Evolutionary conservation across 2,329 filamentous ascomycete species (phyloP), one percentile per base, ranked within the genome.

Genomic region (Dendrostoma leiphaemia): DNA sequence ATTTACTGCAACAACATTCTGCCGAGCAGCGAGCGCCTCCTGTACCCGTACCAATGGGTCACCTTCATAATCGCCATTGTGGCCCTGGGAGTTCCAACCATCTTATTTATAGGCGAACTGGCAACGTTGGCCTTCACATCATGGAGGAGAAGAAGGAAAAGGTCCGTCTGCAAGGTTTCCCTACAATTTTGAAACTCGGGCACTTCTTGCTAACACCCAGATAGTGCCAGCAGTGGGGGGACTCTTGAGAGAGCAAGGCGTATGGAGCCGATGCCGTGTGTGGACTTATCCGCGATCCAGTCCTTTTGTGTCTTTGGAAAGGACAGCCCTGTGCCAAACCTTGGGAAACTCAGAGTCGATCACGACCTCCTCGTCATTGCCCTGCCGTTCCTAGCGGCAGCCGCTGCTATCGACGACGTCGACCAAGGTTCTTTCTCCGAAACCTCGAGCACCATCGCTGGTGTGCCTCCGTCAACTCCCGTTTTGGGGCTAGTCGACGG

Each of bases 1-100:
- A 58, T 70, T 6, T 70, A 69, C 56, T 66, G 64, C 60, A 71
- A 70, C 54, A 61, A 49, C 13, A 50, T 64, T 12, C 43, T 70
- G 3, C 48, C 63, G 2, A 46, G 54, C 6, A 49, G 60, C 7
- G 48, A 57, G 13, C 61, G 64, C 37, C 57, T 68, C 23, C 47
- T 55, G 17, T 52, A 59, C 13, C 64, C 64, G 48, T 59, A 66
- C 21, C 69, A 70, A 51, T 59, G 60, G 24, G 53, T 66, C 26
- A 63, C 63, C 3, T 53, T 71, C 26, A 54, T 59, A 7, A 38
- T 69, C 12, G 67, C 63, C 5, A 54, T 54, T 4, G 54, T 56
- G 6, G 62, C 62, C 17, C 32, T 70, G 50, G 58, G 48, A 8
- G 60, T 54, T 56, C 67, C 56, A 9, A 40, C 61, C 13, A 29